phyloP scores from a whole-genome alignment of 129 eudicot genomes.

The Lactuca sativa region DNA sequence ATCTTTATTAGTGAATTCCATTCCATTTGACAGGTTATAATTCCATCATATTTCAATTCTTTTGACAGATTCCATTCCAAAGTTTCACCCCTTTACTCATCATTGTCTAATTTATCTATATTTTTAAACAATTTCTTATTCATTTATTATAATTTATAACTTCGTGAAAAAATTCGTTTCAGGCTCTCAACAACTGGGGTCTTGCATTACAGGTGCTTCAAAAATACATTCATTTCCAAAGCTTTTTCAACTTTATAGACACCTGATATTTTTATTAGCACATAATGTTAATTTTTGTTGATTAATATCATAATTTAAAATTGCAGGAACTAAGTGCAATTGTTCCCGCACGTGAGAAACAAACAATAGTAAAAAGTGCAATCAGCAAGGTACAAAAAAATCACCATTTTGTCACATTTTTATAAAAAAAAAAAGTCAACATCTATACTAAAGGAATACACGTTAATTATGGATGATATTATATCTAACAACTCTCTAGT shows the following conservation, averaged over 20 bases:
- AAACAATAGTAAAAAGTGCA: slow-evolving; percentile 81
- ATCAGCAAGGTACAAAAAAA: slow-evolving; percentile 68
- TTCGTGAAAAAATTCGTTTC: slow-evolving; percentile 25
- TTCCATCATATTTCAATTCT: too few relatives aligned
- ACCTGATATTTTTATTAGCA: slow-evolving; percentile 4
- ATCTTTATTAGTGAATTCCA: not conserved
- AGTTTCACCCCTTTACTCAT: not conserved
- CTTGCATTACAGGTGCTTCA: slow-evolving; percentile 82
- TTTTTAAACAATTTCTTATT: not conserved
- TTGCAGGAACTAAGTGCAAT: slow-evolving; percentile 90
- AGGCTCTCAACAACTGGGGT: slow-evolving; percentile 96
- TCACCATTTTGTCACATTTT: not conserved
- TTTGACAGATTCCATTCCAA: not conserved
- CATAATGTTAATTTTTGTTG: not conserved
- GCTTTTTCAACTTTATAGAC: too few relatives aligned
- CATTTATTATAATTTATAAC: slow-evolving; percentile 20
- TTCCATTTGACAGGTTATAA: too few relatives aligned
- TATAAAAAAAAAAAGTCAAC: not conserved
- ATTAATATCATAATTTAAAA: slow-evolving; percentile 7
- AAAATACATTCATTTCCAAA: not conserved
- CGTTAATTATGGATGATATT: too few relatives aligned
- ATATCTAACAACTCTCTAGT: too few relatives aligned
- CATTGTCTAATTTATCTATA: not conserved
- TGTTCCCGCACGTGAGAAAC: slow-evolving; percentile 94
- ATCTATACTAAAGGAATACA: not conserved